Evolutionary conservation across 805 yeast genomes (phyloP).

Genomic region (Candida lessepsii): DNA sequence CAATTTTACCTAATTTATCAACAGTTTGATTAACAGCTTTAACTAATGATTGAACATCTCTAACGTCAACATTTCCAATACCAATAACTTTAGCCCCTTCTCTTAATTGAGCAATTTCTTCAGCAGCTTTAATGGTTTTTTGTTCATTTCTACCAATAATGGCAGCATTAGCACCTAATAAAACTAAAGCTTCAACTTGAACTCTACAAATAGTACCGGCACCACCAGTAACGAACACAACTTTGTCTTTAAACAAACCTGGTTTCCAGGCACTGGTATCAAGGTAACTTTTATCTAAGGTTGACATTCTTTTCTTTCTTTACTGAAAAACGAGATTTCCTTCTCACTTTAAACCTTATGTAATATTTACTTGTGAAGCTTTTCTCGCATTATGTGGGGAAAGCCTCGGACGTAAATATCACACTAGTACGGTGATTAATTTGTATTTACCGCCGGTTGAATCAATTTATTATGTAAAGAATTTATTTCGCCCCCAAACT

Average conservation of each 20-base stretch:
- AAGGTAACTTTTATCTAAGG: slow-evolving; percentile 32
- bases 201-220: slow-evolving; percentile 95
- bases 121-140: slow-evolving; percentile 67
- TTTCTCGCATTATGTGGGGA: slow-evolving; percentile 4
- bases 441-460: too few relatives aligned
- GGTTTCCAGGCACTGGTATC: slow-evolving; percentile 45
- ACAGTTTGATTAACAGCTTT: slow-evolving; percentile 69
- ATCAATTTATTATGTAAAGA: too few relatives aligned
- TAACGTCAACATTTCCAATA: slow-evolving; percentile 72
- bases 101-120: slow-evolving; percentile 58
- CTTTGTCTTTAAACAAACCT: slow-evolving; percentile 76
- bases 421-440: too few relatives aligned
- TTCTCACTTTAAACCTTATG: not conserved
- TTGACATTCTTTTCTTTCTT: not conserved
- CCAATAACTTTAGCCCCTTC: slow-evolving; percentile 69
- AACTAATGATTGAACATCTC: slow-evolving; percentile 59
- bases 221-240: slow-evolving; percentile 91
- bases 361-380: slow-evolving; percentile 3
- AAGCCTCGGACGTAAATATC: slow-evolving; percentile 3
- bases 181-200: slow-evolving; percentile 80
- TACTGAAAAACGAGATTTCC: not conserved
- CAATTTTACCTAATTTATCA: slow-evolving; percentile 69
- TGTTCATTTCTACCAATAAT: slow-evolving; percentile 75
- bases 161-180: slow-evolving; percentile 83
- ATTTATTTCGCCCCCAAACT: too few relatives aligned